Evolutionary conservation across 2,329 filamentous ascomycete genomes (phyloP), one percentile per base, ranked within the genome.

Genomic region (Neonectria coccinea): DNA sequence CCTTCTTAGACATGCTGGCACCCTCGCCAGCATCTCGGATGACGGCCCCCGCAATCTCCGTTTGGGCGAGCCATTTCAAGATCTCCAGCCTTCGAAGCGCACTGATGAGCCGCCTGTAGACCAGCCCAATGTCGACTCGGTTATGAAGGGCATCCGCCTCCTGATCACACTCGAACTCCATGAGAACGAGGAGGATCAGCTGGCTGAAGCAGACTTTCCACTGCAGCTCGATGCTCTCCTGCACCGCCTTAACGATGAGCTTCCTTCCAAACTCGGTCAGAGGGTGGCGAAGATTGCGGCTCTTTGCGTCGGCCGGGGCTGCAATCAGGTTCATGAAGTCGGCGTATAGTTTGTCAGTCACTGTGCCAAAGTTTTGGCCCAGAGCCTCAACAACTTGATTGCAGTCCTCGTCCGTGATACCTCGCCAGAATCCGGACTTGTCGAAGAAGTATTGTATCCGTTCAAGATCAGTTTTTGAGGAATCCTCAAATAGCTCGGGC

Each of bases 331-430:
- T 77, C 45, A 81, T 66, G 5, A 90, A 75, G n/a, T 83, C 78
- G 31, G 82, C 75, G 70, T 89, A 91, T 10, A 89, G 79, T 18
- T 83, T 78, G 42, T 83, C 80, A 3, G 84, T 87, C 73, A 85
- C 89, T 80, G 78, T 85, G 78, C 72, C 90, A 78, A 85, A 91
- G 69, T 86, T 86, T 39, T 88, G 85, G 27, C 92, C 91, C 10
- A 97, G 84, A 5, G 88, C 84, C 39, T 89, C 85, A 6, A 88
- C 85, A n/a, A 97, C 85, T 61, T 88, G 86, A 44, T 88, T 84
- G 68, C 90, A 93, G 55, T 94, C 90, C 55, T 97, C 93, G 58
- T 97, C 92, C 2, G 91, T 91, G 56, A 98, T 89, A 63, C 92
- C 90, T 33, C 91, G 88, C 77, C 88, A 89, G 71, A 97, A 92